Base-by-base conservation (phyloP, 2,329 filamentous ascomycete species). In the Phialophora expanda region DNA sequence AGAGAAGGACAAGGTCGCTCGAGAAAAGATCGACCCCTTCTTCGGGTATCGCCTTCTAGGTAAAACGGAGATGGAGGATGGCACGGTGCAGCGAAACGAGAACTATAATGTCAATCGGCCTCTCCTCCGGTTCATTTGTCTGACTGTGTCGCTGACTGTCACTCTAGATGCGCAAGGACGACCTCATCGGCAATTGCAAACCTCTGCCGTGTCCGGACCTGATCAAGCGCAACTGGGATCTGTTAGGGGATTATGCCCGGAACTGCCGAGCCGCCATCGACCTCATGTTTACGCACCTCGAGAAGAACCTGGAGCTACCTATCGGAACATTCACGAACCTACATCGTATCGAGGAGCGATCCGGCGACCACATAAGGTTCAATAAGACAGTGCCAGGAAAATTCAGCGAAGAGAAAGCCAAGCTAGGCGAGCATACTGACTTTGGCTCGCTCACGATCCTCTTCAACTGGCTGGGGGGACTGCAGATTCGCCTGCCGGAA, bases 361-460 rank as follows among this genome's bases (percentile, higher is more conserved):
- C 58, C 4, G 58, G 58, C 9, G 58, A 61, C 46, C 58, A 61
- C 12, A 28, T 61, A 11, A 30, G 58, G 3, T 61, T 61, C 30
- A 61, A 61, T 22, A 61, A 53, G 46, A 38, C 44, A 2, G 32
- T 46, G 4, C 46, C 58, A 3, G 58, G 58, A 11, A 61, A 61
- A 14, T 61, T 61, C 48, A 46, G 38, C 30, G 58, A 51, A 28
- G n/a, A 59, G 30, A 61, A 41, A 30, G 58, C 58, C 28, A 22
- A 17, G 22, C 44, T 73, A 30, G 57, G 65, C 7, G 64, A 74
- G 0, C 76, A 78, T 62, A 77, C 76, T 3, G 81, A 83, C 71
- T 80, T 77, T 60, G 80, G 80, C 2, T 80, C 82, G 60, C 73
- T 83, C 11, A 83, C 81, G 0, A 74, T 84, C 1, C 74, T 83